Evolutionary conservation across 2,329 filamentous ascomycete species (phyloP), one percentile per base, ranked within the genome.

Genomic region (Ophiostoma angusticollis): DNA sequence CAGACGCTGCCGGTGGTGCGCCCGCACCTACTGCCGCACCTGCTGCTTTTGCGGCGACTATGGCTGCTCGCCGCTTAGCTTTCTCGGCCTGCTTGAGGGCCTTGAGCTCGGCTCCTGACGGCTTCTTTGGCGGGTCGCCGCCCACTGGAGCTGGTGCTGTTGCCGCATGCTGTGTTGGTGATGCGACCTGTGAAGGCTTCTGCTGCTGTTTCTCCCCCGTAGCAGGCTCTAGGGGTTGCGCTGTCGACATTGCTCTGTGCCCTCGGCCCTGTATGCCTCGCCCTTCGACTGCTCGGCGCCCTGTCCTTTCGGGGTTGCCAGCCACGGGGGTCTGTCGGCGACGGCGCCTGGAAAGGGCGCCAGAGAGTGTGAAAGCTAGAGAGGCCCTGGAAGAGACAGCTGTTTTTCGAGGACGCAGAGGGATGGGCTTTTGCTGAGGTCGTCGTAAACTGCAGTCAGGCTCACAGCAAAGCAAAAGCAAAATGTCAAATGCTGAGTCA

Each of bases 41-140:
- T 48, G 61, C 55, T 45, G 58, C 54, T 40, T 58, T 45, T 52
- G 60, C 47, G 40, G 57, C 49, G 38, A 58, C 49, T 47, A 70
- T 74, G 53, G 78, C 78, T 35, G 82, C 84, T 63, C 89, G 73
- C 45, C 84, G 72, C 33, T 86, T 86, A 37, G 83, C 81, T 64
- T 95, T 96, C 57, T 95, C 89, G 23, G 84, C 87, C 58, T 94
- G 89, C 45, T 81, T 80, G 56, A 76, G 78, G 52, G 87, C 89
- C 63, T 96, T 96, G 53, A 93, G 56, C 59, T 93, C 82, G 16
- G 84, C 85, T 25, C 72, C 71, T 2, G 81, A 76, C 23, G 83
- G 64, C 56, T 84, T 82, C 50, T 50, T 49, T 13, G 59, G 57
- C 5, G 56, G 39, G 5, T 53, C 37, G 38, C 40, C 41, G 12